Base-by-base conservation (phyloP, 78 protist genomes). In the Cavenderia fasciculata region DNA sequence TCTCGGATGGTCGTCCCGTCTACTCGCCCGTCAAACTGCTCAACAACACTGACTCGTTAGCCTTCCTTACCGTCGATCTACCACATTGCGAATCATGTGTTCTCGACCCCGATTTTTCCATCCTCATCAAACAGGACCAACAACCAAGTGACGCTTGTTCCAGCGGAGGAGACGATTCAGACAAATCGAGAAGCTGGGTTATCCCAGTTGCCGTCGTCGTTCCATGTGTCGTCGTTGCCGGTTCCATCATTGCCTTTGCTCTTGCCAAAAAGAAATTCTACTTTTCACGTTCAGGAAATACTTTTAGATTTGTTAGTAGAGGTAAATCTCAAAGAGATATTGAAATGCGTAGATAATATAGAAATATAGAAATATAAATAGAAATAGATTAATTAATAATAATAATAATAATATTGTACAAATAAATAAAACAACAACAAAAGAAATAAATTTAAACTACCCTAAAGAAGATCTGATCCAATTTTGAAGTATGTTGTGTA, bases 61-160 rank as follows among this genome's bases (percentile, higher is more conserved):
- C 43, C 25, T 0, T 43, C n/a, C n/a, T 66, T 1, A 21, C 40
- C 10, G 4, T 66, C 0, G n/a, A 36, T 43, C n/a, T 66, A 44
- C 74, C 49, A 40, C 74, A 66, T 43, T 66, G 56, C 14, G 34
- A 5, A 14, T 18, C n/a, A 38, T 68, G 74, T 44, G 4, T 68
- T 12, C 16, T 68, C 7, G 74, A 68, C 27, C 74, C 74, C 16
- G 69, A 63, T 63, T 63, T 63, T 63, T 63, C 72, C 18, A 19
- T 63, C 2, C 34, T 63, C 14, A n/a, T 63, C 21, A 38, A 31
- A 16, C n/a, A n/a, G n/a, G n/a, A n/a, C n/a, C n/a, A n/a, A n/a
- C n/a, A n/a, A n/a, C n/a, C n/a, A n/a, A n/a, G n/a, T 49, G 6
- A 40, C 36, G 36, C 41, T 65, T 27, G 41, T 25, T 14, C 25